Percentiles rank a stretch among this genome's conserved stretches.
These are phyloP conservation scores for Aspergillus sp. DNA, from an alignment of 2,329 filamentous ascomycete species.

Conservation along the genomic window DNA sequence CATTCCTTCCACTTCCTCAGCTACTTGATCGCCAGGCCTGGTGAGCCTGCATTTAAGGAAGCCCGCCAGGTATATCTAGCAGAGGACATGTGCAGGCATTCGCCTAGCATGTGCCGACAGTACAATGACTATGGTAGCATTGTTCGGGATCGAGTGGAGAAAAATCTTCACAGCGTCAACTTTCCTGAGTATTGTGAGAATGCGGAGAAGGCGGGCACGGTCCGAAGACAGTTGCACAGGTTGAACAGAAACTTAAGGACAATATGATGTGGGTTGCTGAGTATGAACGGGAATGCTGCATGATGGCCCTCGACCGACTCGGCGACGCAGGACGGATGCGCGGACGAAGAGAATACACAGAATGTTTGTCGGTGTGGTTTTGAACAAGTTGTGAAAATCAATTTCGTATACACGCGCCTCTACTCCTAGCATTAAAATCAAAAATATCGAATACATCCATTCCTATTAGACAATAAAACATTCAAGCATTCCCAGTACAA, in stretches of 20 bases:
- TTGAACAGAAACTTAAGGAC: neutral
- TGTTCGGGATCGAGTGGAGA: constrained; percentile 13
- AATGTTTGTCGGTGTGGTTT: constrained; percentile 2
- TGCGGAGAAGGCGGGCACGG: neutral
- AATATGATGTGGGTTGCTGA: constrained; percentile 1
- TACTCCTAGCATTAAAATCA: too few relatives aligned
- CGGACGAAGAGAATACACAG: neutral
- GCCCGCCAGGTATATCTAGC: constrained; percentile 11
- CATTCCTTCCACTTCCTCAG: constrained; percentile 15
- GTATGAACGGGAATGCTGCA: constrained; percentile 1
- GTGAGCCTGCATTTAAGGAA: constrained; percentile 2
- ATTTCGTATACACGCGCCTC: neutral
- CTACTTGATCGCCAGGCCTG: constrained; percentile 10
- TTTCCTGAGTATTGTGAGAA: constrained; percentile 2
- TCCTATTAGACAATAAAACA: constrained; percentile 3
- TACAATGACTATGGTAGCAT: constrained; percentile 23
- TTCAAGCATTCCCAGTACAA: constrained; percentile 8
- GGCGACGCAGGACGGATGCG: neutral
- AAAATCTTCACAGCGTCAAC: constrained; percentile 1
- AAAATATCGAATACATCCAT: neutral
- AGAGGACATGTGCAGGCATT: constrained; percentile 10
- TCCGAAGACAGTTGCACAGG: neutral
- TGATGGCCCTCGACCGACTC: neutral
- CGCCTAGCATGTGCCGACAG: constrained; percentile 19
- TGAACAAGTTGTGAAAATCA: neutral